A percentile compares a stretch with the other conserved stretches of the same genome.
Conservation (phyloP, 345 rosid genomes). For the Hypericum androsaemum region DNA sequence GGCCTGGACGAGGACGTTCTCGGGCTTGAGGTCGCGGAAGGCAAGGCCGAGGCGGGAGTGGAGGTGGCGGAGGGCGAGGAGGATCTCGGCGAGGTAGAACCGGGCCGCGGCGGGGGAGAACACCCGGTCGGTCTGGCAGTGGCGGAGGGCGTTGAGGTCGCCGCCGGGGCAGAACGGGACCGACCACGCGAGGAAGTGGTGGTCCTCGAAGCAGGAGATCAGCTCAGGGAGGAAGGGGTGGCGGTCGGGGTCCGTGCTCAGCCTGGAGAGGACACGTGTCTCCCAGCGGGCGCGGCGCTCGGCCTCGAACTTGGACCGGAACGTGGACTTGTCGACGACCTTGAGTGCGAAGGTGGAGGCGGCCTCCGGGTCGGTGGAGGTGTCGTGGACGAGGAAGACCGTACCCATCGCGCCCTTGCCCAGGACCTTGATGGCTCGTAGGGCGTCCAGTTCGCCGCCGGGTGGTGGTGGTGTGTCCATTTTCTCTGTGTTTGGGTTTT, state of each 20-base stretch:
- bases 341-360: slow-evolving; percentile 63
- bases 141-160: slow-evolving; percentile 76
- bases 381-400: slow-evolving; percentile 68
- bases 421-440: slow-evolving; percentile 53
- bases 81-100: slow-evolving; percentile 75
- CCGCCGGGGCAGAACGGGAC: slow-evolving; percentile 91
- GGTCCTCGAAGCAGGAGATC: slow-evolving; percentile 47
- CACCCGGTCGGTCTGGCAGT: slow-evolving; percentile 65
- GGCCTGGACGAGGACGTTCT: slow-evolving; percentile 63
- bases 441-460: slow-evolving; percentile 15
- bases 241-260: slow-evolving; percentile 25
- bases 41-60: slow-evolving; percentile 56
- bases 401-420: slow-evolving; percentile 95
- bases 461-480: slow-evolving; percentile 9
- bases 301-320: slow-evolving; percentile 39
- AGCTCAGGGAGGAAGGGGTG: slow-evolving; percentile 82
- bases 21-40: slow-evolving; percentile 87
- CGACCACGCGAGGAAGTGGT: slow-evolving; percentile 67
- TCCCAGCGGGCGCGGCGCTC: slow-evolving; percentile 87
- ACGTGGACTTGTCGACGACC: slow-evolving; percentile 52
- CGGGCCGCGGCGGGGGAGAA: slow-evolving; percentile 66
- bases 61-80: slow-evolving; percentile 73
- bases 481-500: neutral
- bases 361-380: slow-evolving; percentile 14
- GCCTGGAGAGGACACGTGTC: slow-evolving; percentile 46